A percentile compares a stretch with the other conserved stretches of the same genome.
These are phyloP conservation scores for Stagonosporopsis tanaceti DNA, from an alignment of 2,329 filamentous ascomycete species.

Conservation along the genomic window DNA sequence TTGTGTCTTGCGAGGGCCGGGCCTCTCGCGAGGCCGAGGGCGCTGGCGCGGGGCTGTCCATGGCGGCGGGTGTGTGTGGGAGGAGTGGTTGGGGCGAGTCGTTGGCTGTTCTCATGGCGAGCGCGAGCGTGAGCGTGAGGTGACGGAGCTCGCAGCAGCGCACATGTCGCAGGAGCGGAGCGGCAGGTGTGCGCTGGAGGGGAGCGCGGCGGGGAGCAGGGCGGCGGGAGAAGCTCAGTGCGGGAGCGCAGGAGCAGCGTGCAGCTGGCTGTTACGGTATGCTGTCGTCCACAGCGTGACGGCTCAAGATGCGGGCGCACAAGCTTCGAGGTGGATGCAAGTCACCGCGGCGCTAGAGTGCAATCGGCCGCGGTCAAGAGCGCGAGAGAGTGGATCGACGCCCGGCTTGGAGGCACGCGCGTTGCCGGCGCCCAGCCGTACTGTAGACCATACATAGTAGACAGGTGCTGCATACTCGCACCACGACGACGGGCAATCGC, in stretches of 20 bases:
- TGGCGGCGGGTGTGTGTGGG: conserved; percentile 22
- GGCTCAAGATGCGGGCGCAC: conserved; percentile 10
- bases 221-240: not conserved
- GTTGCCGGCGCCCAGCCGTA: too few species aligned
- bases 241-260: not conserved
- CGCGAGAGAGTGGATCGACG: too few species aligned
- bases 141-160: conserved; percentile 31
- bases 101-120: conserved; percentile 41
- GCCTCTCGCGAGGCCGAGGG: conserved; percentile 4
- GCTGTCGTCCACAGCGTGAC: not conserved
- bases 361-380: conserved; percentile 8
- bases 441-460: too few species aligned
- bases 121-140: conserved; percentile 25
- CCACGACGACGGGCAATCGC: too few species aligned
- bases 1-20: conserved; percentile 22
- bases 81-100: too few species aligned
- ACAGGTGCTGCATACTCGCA: too few species aligned
- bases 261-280: not conserved
- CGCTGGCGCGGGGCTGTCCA: conserved; percentile 27
- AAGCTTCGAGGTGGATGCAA: conserved; percentile 1
- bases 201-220: too few species aligned
- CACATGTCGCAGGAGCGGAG: conserved; percentile 39
- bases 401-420: too few species aligned
- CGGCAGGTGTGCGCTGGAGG: not conserved
- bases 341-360: conserved; percentile 11